Evolutionary conservation across 2,329 filamentous ascomycete genomes (phyloP), one percentile per base, ranked within the genome.

Genomic region (Colletotrichum chlorophyti): DNA sequence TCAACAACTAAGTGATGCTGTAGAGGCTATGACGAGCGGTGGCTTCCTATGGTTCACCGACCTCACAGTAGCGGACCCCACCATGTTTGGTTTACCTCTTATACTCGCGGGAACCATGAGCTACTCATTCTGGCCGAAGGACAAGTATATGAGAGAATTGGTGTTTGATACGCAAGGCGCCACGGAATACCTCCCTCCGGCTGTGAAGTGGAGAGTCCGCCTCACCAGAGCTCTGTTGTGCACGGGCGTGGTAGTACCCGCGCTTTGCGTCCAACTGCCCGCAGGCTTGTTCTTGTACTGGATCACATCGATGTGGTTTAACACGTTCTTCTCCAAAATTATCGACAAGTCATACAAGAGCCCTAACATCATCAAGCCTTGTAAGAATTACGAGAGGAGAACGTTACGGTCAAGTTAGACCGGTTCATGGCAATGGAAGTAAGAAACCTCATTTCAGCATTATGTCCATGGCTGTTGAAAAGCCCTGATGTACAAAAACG

Each of bases 21-120:
- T 47, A 15, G 58, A 58, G 17, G 23, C 74, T 1, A 65, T 86
- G n/a, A 65, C 72, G 1, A 73, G 78, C 0, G 83, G 80, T 5
- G 83, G 83, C 23, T 76, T 74, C 35, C 71, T 85, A 14, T 86
- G 83, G 83, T 84, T 86, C 64, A 71, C 76, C 2, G 79, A 86
- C 62, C 74, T 86, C 21, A 79, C 78, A 6, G 77, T 67, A 26
- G 70, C 79, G 27, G 84, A 86, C 59, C 82, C 84, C 79, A 78
- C 53, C 72, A 76, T 53, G 68, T 78, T 24, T n/a, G n/a, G n/a
- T 74, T 86, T 0, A 82, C 84, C 3, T n/a, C 24, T 21, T 2
- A 31, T 53, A 10, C 47, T 57, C 9, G 41, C 51, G 41, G 21
- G 26, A 7, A 47, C 47, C 2, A 52, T 61, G 53, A 23, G 45